Evolutionary conservation across 345 rosid genomes (phyloP).

Genomic region (Eutrema japonicum): DNA sequence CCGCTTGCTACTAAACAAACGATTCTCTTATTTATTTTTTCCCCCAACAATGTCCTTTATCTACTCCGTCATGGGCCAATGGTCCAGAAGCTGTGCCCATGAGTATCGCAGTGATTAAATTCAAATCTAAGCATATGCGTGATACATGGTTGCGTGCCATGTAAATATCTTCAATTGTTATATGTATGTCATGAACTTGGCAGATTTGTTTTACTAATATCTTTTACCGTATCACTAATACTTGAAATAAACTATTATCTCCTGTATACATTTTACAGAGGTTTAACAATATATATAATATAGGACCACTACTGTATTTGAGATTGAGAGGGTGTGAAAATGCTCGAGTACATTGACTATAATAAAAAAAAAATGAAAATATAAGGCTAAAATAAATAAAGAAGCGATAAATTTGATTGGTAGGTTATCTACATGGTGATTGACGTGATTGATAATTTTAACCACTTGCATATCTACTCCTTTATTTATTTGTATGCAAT

Average conservation of each 20-base stretch:
- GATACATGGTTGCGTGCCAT: constrained; percentile 20
- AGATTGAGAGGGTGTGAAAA: too few species aligned
- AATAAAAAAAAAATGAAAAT: not conserved
- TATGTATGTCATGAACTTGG: not conserved
- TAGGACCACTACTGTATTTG: too few species aligned
- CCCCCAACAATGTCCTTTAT: not conserved
- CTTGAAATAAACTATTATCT: too few species aligned
- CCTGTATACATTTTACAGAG: too few species aligned
- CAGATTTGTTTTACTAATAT: not conserved
- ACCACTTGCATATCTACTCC: constrained; percentile 27
- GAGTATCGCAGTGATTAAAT: constrained; percentile 13
- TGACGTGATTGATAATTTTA: constrained; percentile 32
- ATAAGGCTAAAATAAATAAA: not conserved
- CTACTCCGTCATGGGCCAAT: not conserved
- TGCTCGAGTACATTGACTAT: not conserved
- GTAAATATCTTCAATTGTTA: not conserved
- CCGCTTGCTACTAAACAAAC: constrained; percentile 4
- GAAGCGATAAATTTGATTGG: constrained; percentile 32
- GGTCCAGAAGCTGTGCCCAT: constrained; percentile 34
- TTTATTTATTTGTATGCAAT: constrained; percentile 2
- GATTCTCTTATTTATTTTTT: not conserved
- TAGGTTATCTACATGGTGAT: constrained; percentile 41
- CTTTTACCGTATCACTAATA: not conserved
- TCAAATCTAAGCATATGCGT: constrained; percentile 23
- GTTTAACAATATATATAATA: too few species aligned